A percentile compares a stretch with the other conserved stretches of the same genome.
Conservation (phyloP, 2,329 filamentous ascomycete genomes). For the Bisporella sp. region DNA sequence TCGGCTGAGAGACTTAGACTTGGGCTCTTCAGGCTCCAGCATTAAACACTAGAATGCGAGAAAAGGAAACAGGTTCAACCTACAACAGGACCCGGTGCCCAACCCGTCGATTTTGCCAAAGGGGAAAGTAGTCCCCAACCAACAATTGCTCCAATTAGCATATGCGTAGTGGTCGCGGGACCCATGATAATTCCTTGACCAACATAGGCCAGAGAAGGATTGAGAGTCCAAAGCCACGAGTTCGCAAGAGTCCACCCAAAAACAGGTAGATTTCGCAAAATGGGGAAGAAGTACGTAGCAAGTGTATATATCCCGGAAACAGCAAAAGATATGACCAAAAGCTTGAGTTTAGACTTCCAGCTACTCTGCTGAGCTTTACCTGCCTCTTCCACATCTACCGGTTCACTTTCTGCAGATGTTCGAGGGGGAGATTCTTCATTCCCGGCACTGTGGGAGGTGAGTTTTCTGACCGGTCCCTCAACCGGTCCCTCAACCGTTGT, state of each 20-base stretch:
- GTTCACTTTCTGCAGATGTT: constrained; percentile 5
- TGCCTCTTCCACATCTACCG: constrained; percentile 19
- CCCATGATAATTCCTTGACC: constrained; percentile 99
- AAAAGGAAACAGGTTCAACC: too few relatives aligned
- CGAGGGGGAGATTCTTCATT: background rate
- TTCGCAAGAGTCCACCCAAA: constrained; percentile 69
- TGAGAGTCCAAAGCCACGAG: constrained; percentile 91
- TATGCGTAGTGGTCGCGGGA: constrained; percentile 87
- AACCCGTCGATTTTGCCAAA: constrained; percentile 74
- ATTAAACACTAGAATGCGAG: too few relatives aligned
- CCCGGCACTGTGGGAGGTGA: background rate
- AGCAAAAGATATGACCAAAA: constrained; percentile 48
- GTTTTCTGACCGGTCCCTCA: background rate
- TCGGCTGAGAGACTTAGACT: too few relatives aligned
- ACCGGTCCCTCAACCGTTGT: constrained; percentile 11
- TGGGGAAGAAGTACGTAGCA: constrained; percentile 81
- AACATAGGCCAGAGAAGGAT: constrained; percentile 94
- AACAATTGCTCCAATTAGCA: constrained; percentile 82
- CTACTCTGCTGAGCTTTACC: constrained; percentile 18
- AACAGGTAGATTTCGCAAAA: constrained; percentile 78
- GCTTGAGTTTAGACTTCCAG: constrained; percentile 27
- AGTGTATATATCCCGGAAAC: constrained; percentile 65
- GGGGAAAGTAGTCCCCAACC: constrained; percentile 92
- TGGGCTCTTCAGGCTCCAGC: too few relatives aligned
- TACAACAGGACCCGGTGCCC: constrained; percentile 77